A percentile compares a stretch with the other conserved stretches of the same genome.
phyloP scores from a whole-genome alignment of 805 yeast genomes.

The Sungouiella thailandica region DNA sequence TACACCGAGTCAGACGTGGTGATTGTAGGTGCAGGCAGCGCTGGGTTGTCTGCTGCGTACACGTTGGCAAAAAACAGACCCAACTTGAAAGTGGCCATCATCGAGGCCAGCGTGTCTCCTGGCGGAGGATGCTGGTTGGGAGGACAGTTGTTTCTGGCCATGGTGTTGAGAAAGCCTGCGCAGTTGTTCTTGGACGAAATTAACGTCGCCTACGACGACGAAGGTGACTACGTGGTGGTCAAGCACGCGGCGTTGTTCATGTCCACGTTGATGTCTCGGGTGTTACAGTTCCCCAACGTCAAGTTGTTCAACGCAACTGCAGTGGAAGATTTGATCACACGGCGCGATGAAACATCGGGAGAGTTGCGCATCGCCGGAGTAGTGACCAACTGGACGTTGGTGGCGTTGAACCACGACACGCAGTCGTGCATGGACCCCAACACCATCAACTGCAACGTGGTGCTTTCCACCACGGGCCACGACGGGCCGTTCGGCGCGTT shows the following conservation, averaged over 20 bases:
- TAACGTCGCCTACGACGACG: slow-evolving; percentile 66
- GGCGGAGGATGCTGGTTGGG: slow-evolving; percentile 83
- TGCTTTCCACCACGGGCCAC: slow-evolving; percentile 72
- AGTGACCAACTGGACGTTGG: slow-evolving; percentile 80
- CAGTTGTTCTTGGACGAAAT: slow-evolving; percentile 60
- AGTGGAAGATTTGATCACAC: slow-evolving; percentile 74
- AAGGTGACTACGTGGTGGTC: slow-evolving; percentile 75
- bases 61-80: slow-evolving; percentile 70
- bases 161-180: slow-evolving; percentile 80
- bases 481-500: slow-evolving; percentile 84
- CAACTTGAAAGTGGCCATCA: slow-evolving; percentile 65
- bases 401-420: slow-evolving; percentile 66
- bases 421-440: slow-evolving; percentile 83
- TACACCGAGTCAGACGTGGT: slow-evolving; percentile 72
- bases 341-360: slow-evolving; percentile 52
- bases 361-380: slow-evolving; percentile 70
- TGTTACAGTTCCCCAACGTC: slow-evolving; percentile 65
- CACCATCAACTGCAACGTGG: slow-evolving; percentile 61
- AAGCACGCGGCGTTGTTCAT: slow-evolving; percentile 77
- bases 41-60: slow-evolving; percentile 75
- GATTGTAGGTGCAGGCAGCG: slow-evolving; percentile 74
- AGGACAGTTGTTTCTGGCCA: slow-evolving; percentile 72
- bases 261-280: slow-evolving; percentile 66
- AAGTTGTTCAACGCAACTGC: slow-evolving; percentile 77
- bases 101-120: slow-evolving; percentile 70